phyloP scores from a whole-genome alignment of 441 rosid species.

The Populus hybrid region DNA sequence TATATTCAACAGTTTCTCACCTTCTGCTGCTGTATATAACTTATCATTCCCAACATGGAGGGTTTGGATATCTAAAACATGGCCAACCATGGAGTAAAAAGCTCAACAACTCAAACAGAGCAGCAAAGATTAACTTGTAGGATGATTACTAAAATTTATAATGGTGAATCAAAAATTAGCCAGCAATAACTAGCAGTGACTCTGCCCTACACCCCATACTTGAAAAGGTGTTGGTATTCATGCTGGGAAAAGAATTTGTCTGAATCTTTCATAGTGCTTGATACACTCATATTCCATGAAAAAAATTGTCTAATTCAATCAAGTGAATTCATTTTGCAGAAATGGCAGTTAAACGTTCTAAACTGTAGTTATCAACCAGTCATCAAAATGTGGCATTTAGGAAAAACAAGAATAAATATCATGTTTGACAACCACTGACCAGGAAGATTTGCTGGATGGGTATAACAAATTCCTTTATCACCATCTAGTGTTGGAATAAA shows the following conservation, averaged over 20 bases:
- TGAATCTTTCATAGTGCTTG: background rate
- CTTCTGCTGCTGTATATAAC: background rate
- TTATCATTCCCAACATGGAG: background rate
- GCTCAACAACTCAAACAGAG: background rate
- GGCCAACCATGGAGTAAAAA: background rate
- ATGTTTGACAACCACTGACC: slow-evolving; percentile 35
- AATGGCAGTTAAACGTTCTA: background rate
- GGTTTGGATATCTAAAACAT: too few relatives aligned
- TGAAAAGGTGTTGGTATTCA: background rate
- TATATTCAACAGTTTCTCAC: background rate
- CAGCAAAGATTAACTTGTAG: background rate
- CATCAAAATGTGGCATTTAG: background rate
- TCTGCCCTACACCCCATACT: background rate
- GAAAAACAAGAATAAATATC: background rate
- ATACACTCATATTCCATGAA: background rate
- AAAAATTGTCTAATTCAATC: too few relatives aligned
- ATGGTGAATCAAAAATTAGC: background rate
- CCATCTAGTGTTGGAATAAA: slow-evolving; percentile 66
- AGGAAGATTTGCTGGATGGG: slow-evolving; percentile 94
- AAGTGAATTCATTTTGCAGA: background rate
- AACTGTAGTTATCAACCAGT: background rate
- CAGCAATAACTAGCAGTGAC: background rate
- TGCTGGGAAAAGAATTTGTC: background rate
- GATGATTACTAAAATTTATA: background rate
- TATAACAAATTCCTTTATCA: slow-evolving; percentile 76